Conservation (phyloP, 352 stramenopile species). For the Paralagenidium karlingii region DNA sequence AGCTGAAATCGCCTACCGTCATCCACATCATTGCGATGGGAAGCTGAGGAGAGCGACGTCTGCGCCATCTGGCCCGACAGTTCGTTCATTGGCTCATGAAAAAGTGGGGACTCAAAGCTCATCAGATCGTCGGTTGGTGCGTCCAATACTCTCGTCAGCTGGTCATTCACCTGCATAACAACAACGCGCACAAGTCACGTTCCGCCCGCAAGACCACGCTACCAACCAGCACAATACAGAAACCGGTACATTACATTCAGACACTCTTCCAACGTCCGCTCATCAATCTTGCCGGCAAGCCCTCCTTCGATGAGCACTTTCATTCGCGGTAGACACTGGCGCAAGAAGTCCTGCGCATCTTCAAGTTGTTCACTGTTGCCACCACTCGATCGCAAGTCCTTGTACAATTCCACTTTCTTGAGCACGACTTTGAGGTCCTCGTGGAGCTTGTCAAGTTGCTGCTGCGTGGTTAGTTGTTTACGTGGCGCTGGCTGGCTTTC, state of each 20-base stretch:
- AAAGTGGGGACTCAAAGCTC: conserved; percentile 42
- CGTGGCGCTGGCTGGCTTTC: background rate
- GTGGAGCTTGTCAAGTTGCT: conserved; percentile 64
- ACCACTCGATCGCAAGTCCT: conserved; percentile 15
- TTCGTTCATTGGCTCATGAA: too few relatives aligned
- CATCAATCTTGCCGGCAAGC: conserved; percentile 74
- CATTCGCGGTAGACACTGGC: conserved; percentile 76
- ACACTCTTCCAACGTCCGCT: conserved; percentile 64
- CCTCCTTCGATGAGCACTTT: conserved; percentile 81
- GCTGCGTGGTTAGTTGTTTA: conserved; percentile 16
- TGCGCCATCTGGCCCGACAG: too few relatives aligned
- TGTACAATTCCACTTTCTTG: conserved; percentile 50
- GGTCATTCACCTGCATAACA: conserved; percentile 50
- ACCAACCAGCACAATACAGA: background rate
- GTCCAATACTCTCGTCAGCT: conserved; percentile 65
- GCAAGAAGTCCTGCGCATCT: conserved; percentile 67
- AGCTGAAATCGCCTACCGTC: too few relatives aligned
- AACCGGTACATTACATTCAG: conserved; percentile 30
- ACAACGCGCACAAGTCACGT: background rate
- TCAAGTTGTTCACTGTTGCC: conserved; percentile 34
- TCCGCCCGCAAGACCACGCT: too few relatives aligned
- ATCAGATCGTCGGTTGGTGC: conserved; percentile 26
- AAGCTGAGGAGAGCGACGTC: too few relatives aligned
- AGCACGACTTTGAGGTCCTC: conserved; percentile 48
- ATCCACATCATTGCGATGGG: too few relatives aligned